These are phyloP conservation scores for Cytospora piceicola DNA, from an alignment of 2,329 filamentous ascomycete genomes.

Conservation along the genomic window DNA sequence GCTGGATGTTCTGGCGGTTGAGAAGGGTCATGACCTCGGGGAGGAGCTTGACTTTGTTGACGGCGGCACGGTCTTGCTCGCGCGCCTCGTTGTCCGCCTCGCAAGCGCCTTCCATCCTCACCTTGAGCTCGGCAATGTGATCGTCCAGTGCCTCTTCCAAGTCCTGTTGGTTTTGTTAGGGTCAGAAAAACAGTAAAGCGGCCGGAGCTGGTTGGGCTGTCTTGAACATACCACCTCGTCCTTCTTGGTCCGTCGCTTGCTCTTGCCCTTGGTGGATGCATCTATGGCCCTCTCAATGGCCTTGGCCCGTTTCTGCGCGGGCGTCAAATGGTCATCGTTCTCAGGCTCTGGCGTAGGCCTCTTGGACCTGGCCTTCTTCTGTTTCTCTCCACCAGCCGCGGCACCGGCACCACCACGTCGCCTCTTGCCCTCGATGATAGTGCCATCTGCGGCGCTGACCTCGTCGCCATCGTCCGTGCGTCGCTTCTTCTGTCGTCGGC, in stretches of 20 bases:
- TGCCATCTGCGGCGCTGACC: constrained; percentile 45
- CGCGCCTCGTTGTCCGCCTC: constrained; percentile 84
- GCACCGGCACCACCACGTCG: constrained; percentile 41
- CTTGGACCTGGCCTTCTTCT: constrained; percentile 46
- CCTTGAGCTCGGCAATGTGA: constrained; percentile 84
- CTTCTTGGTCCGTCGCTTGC: constrained; percentile 73
- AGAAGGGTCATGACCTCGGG: constrained; percentile 87
- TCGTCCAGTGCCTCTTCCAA: constrained; percentile 89
- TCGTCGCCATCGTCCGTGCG: constrained; percentile 53
- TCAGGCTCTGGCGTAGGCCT: constrained; percentile 56
- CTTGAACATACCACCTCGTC: constrained; percentile 78
- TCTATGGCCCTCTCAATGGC: constrained; percentile 88
- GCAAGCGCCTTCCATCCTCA: constrained; percentile 88
- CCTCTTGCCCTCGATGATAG: constrained; percentile 52
- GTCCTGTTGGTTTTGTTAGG: constrained; percentile 61
- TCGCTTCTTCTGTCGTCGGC: constrained; percentile 70
- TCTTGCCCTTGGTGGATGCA: constrained; percentile 81
- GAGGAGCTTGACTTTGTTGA: constrained; percentile 91
- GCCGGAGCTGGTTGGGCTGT: neutral
- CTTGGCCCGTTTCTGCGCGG: constrained; percentile 80
- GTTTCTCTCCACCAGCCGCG: constrained; percentile 52
- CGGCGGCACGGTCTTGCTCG: constrained; percentile 76
- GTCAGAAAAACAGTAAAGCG: neutral
- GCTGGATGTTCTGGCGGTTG: constrained; percentile 84
- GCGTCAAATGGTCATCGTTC: constrained; percentile 77